Evolutionary conservation across 345 rosid species (phyloP), one percentile per base, ranked within the genome.

Genomic region (Camelina neglecta): DNA sequence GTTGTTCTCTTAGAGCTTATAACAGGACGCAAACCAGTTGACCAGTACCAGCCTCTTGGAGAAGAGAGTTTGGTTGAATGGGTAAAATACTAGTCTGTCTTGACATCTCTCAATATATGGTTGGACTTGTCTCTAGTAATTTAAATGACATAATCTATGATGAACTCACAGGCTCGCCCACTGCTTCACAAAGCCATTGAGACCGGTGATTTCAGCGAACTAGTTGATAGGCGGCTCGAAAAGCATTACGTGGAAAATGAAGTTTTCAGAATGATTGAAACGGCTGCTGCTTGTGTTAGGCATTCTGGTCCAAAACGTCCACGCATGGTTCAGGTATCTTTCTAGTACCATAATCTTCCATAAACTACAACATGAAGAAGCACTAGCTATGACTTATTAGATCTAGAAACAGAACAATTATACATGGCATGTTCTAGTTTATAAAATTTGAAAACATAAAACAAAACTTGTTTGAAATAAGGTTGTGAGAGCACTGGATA

Each of bases 21-120:
- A 78, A 96, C 96, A 2, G 98, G 99, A 60, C 91, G 97, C 26
- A 96, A 85, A 85, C 96, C 99, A 42, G 86, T 93, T 47, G 98
- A 95, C 77, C 74, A 91, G 51, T 76, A 83, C 71, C 93, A 77
- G 65, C 98, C 98, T 73, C 35, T 96, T 16, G 99, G 98, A n/a
- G 97, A 96, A 72, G 98, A 89, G 77, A 93, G 97, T 80, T 83
- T 96, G 82, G 99, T 91, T 59, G 98, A 96, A 87, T 96, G 98
- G 97, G 99, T 96, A 35, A 35, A 24, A 16, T 38, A 39, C 51
- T 23, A 57, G 16, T 11, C 39, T 55, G 6, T 60, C 61, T 51
- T 60, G 11, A 75, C 26, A 67, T 60, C 11, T 59, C n/a, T 20
- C 0, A 45, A 47, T 45, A 12, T 11, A 36, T 48, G 26, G 67